Evolutionary conservation across 805 yeast genomes (phyloP).

Genomic region (Metschnikowia cubensis): DNA sequence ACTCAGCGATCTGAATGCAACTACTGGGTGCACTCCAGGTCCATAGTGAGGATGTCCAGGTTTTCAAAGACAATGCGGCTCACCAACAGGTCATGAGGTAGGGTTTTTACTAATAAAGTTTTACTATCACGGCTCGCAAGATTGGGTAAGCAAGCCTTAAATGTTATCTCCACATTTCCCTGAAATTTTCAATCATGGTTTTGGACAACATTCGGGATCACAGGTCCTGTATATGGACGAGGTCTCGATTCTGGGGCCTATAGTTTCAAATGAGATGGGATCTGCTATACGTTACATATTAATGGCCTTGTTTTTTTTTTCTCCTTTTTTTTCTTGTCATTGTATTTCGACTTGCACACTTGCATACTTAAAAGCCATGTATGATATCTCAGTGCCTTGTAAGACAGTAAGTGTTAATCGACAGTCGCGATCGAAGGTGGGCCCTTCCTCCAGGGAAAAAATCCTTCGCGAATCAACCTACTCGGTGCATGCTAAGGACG

Average conservation of each 20-base stretch:
- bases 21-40: not conserved
- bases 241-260: not conserved
- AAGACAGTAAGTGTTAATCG: not conserved
- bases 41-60: not conserved
- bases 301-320: too few species aligned
- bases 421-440: not conserved
- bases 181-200: not conserved
- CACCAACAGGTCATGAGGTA: not conserved
- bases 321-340: too few species aligned
- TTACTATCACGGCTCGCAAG: not conserved
- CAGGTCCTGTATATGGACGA: not conserved
- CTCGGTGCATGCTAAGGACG: slow-evolving; percentile 17
- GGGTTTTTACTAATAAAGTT: not conserved
- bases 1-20: not conserved
- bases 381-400: not conserved
- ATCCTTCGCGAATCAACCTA: slow-evolving; percentile 5
- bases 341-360: too few species aligned
- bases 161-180: not conserved
- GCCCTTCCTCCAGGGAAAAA: slow-evolving; percentile 4
- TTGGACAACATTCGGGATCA: not conserved
- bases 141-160: not conserved
- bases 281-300: too few species aligned
- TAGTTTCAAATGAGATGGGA: not conserved
- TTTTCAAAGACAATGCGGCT: not conserved
- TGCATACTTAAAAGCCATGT: not conserved